Percentiles rank a stretch among this genome's conserved stretches.
These are phyloP conservation scores for Colletotrichum shisoi DNA, from an alignment of 2,329 filamentous ascomycete genomes.

Conservation along the genomic window DNA sequence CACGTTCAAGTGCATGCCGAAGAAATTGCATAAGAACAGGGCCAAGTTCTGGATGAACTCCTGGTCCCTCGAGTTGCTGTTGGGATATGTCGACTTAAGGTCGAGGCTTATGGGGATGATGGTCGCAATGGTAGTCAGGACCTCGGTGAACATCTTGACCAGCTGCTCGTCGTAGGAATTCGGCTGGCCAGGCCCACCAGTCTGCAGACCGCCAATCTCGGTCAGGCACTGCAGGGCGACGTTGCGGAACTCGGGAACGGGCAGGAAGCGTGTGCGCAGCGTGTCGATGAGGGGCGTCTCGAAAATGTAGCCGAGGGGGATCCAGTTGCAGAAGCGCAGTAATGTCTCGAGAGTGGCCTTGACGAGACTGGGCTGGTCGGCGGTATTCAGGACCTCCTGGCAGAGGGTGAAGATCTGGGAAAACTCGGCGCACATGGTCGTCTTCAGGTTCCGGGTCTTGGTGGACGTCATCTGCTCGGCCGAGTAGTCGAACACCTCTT, in stretches of 20 bases:
- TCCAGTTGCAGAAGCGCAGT: constrained; percentile 98
- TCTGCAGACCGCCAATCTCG: constrained; percentile 93
- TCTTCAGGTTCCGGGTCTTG: constrained; percentile 96
- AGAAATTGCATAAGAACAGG: constrained; percentile 96
- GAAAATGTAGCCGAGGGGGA: constrained; percentile 97
- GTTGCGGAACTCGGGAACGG: constrained; percentile 94
- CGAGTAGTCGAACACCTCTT: constrained; percentile 99
- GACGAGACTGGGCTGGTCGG: constrained; percentile 85
- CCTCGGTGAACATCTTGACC: constrained; percentile 98
- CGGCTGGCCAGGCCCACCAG: constrained; percentile 71
- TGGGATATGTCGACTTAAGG: constrained; percentile 87
- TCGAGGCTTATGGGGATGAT: constrained; percentile 92
- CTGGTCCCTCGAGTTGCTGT: constrained; percentile 91
- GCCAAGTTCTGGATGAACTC: constrained; percentile 98
- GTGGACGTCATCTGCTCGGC: constrained; percentile 99
- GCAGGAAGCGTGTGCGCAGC: constrained; percentile 87
- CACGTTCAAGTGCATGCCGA: constrained; percentile 88
- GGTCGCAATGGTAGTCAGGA: constrained; percentile 87
- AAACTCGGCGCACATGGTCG: constrained; percentile 98
- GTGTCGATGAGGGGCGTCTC: constrained; percentile 97
- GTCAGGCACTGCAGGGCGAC: constrained; percentile 96
- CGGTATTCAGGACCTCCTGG: constrained; percentile 91
- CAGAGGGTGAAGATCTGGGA: constrained; percentile 98
- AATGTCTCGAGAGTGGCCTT: constrained; percentile 97
- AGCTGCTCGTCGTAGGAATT: constrained; percentile 92